These are phyloP conservation scores for Myxozyma nipponensis DNA, from an alignment of 805 yeast genomes.

Conservation along the genomic window DNA sequence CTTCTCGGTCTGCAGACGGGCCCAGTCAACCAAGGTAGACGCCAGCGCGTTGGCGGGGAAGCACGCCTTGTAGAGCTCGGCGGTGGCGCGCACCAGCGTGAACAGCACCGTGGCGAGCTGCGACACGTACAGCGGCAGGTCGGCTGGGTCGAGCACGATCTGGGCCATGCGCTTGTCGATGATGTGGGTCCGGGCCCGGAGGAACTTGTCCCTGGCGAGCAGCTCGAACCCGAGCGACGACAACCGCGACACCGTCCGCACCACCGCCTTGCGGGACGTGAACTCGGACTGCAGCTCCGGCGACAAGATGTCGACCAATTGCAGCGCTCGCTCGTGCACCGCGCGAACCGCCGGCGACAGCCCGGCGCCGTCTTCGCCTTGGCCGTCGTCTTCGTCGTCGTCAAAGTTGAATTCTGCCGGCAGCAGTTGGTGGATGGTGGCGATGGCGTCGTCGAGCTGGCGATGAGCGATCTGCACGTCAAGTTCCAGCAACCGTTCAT, in stretches of 20 bases:
- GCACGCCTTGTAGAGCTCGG: constrained; percentile 50
- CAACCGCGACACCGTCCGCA: constrained; percentile 35
- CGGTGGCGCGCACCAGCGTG: constrained; percentile 57
- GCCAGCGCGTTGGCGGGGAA: constrained; percentile 47
- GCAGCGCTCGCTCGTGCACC: constrained; percentile 30
- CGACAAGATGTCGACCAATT: constrained; percentile 37
- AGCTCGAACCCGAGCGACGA: constrained; percentile 44
- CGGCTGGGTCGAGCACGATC: constrained; percentile 49
- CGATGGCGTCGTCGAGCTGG: constrained; percentile 45
- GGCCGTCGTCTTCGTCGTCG: not conserved
- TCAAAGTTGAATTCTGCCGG: not conserved
- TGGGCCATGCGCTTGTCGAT: constrained; percentile 48
- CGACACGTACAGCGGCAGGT: constrained; percentile 50
- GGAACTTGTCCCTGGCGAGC: constrained; percentile 48
- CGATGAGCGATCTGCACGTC: constrained; percentile 61
- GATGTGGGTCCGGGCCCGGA: constrained; percentile 47
- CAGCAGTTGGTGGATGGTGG: constrained; percentile 16
- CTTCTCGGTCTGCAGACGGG: constrained; percentile 56
- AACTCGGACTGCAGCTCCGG: constrained; percentile 36
- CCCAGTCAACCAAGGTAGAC: constrained; percentile 72
- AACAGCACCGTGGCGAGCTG: constrained; percentile 63
- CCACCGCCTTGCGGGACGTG: constrained; percentile 34
- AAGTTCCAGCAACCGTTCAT: constrained; percentile 58
- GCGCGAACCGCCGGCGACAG: constrained; percentile 23
- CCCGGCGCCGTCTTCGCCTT: not conserved